Evolutionary conservation across 306 rosid genomes (phyloP), one percentile per base, ranked within the genome.

Genomic region (Morella rubra): DNA sequence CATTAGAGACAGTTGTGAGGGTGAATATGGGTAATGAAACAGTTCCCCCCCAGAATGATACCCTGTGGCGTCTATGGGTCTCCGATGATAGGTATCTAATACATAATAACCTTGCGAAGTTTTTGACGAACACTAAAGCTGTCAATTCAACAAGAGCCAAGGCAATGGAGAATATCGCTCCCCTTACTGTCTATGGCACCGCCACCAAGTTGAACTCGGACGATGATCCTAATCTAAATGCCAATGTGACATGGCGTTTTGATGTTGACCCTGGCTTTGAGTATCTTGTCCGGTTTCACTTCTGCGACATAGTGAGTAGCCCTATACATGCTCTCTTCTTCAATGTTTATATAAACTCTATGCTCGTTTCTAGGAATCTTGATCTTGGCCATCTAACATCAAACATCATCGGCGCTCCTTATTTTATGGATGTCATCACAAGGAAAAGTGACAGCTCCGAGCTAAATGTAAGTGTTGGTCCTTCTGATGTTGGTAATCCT

Each of bases 271-370:
- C 84, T 6, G 87, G 87, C 49, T 91, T 89, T 59, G 86, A 89
- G 70, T 89, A 91, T 83, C 72, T 91, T 45, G 73, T 91, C 52
- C 90, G 96, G 67, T 86, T 87, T 82, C 93, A 91, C 71, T 91
- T 87, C 81, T 91, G 96, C 79, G 90, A 91, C 69, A 52, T 87
- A 46, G 46, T 77, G 50, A 76, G 73, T 70, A 44, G 16, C 14
- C 56, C 77, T 19, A 1, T 70, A 32, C 18, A 44, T 52, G 40
- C 16, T 18, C 76, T 44, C 55, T 7, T 12, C 42, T 84, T 89
- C 82, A 84, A 79, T 45, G 87, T 87, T 61, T 91, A 76, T 69
- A 75, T 85, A 18, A 80, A 91, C 77, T 86, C 91, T 6, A 58
- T 82, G 86, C 72, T 61, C 40, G 96, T 83, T 60, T 81, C 82